Evolutionary conservation across 2,329 filamentous ascomycete species (phyloP).

Genomic region (Penicillium sp.): DNA sequence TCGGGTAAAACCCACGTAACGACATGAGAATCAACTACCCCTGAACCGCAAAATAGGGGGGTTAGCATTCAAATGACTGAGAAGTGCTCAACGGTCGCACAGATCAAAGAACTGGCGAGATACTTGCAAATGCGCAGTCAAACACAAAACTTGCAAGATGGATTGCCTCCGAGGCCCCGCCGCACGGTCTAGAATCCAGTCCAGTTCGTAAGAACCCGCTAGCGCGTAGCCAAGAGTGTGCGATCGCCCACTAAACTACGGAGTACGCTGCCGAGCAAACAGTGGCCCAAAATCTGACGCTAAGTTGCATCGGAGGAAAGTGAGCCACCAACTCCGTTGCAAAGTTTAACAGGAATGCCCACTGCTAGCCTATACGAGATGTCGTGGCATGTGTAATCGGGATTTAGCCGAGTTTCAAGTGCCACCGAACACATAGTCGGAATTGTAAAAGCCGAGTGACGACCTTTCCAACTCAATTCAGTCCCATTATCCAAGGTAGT

Average conservation of each 20-base stretch:
- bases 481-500: background rate
- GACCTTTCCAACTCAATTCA: background rate
- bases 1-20: conserved; percentile 6
- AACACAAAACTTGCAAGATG: background rate
- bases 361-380: background rate
- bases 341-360: conserved; percentile 6
- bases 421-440: background rate
- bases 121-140: background rate
- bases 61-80: background rate
- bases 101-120: background rate
- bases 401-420: background rate
- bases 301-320: background rate
- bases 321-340: background rate
- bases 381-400: background rate
- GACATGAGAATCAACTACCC: background rate
- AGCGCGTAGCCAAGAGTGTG: background rate
- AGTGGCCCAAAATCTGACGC: conserved; percentile 3
- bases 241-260: conserved; percentile 8
- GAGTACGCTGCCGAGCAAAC: conserved; percentile 1
- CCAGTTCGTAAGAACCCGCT: conserved; percentile 4
- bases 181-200: conserved; percentile 8
- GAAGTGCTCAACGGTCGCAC: background rate
- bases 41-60: background rate
- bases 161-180: background rate
- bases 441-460: background rate